Base-by-base conservation (phyloP, 83 land plant genomes). In the Picea engelmannii region DNA sequence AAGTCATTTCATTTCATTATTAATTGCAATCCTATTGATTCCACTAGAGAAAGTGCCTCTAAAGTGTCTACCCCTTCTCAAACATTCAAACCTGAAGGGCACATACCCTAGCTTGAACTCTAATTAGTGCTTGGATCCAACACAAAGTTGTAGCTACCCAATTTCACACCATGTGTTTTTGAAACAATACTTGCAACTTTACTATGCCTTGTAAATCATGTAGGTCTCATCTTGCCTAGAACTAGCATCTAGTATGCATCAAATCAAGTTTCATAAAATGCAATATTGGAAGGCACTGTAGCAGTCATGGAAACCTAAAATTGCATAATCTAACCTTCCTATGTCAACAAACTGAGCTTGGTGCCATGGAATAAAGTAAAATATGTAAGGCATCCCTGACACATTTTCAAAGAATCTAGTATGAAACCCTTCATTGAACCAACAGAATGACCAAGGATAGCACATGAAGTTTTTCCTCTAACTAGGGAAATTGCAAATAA, bases 91-190 rank as follows among this genome's bases (percentile, higher is more conserved):
- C 77, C 25, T 81, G 13, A 18, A 20, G 80, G 15, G 61, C 80
- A 3, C 80, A 25, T 8, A 69, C 80, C 38, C 24, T 31, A 8
- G 13, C 24, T 18, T 81, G 82, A 67, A 81, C 80, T 81, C 61
- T 71, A n/a, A 81, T 52, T 20, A 81, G 80, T 24, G 82, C 82
- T 58, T 81, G 82, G 80, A 81, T 81, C 38, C 80, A 23, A 17
- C 80, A 60, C n/a, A 71, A 80, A 79, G 82, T 81, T 66, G 42
- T 62, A 31, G 80, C 2, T 67, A 81, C 81, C 58, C 77, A 81
- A 62, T 70, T 81, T 69, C 82, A 16, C 81, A 81, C 82, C 3
- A 70, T 21, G 77, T 71, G 80, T 17, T 59, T 81, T 17, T 80
- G 1, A 35, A 81, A 80, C 27, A 81, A 52, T 55, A 80, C 82